These are phyloP conservation scores for Prunus mongolica DNA, from an alignment of 306 rosid species.

Conservation along the genomic window DNA sequence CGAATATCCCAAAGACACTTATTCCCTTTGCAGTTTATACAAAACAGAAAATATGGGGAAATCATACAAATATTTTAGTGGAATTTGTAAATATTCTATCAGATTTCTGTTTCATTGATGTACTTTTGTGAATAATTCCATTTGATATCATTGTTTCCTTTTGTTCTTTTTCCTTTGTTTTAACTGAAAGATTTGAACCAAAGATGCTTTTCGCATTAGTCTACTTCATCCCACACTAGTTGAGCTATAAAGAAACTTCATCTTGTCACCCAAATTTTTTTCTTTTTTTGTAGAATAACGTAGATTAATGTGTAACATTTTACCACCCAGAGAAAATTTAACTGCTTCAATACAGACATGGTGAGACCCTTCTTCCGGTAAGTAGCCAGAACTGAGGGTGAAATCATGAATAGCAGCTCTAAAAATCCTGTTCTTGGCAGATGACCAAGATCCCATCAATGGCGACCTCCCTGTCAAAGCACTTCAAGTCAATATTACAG, in stretches of 20 bases:
- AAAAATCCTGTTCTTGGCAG: not conserved
- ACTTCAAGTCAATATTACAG: not conserved
- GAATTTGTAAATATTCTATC: not conserved
- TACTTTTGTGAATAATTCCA: not conserved
- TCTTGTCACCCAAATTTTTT: too few species aligned
- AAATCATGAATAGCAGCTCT: not conserved
- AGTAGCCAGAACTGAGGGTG: not conserved
- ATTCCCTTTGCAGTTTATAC: too few species aligned
- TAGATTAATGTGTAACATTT: not conserved
- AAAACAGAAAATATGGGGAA: not conserved
- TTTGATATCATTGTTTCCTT: not conserved
- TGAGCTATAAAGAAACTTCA: too few species aligned
- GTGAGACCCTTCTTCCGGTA: not conserved
- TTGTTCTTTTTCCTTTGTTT: too few species aligned
- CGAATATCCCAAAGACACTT: not conserved
- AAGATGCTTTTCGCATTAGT: too few species aligned
- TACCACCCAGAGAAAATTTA: not conserved
- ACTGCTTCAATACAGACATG: not conserved
- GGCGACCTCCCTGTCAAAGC: constrained; percentile 9
- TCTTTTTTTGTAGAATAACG: too few species aligned
- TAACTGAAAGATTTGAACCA: too few species aligned
- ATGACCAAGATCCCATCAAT: not conserved
- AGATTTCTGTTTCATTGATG: not conserved
- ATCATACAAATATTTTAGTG: not conserved
- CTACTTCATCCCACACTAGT: too few species aligned